These are phyloP conservation scores for Alternaria solani DNA, from an alignment of 2,329 filamentous ascomycete species.

Conservation along the genomic window DNA sequence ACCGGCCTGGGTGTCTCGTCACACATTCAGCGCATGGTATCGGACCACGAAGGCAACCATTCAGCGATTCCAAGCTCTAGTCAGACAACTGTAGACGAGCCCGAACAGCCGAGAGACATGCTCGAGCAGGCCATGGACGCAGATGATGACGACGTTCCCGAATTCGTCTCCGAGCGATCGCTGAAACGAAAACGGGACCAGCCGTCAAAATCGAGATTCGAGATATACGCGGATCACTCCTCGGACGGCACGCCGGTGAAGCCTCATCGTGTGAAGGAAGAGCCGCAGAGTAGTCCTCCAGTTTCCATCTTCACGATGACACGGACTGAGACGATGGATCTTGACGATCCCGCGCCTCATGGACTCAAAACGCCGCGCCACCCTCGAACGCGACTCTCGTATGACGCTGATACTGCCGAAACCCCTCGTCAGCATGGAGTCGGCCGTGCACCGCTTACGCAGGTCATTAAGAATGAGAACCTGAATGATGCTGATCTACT, in stretches of 20 bases:
- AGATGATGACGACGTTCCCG: constrained; percentile 51
- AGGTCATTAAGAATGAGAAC: constrained; percentile 27
- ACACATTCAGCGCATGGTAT: background rate
- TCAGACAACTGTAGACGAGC: constrained; percentile 55
- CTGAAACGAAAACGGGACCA: constrained; percentile 54
- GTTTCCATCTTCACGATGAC: constrained; percentile 24
- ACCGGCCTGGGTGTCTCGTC: background rate
- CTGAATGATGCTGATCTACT: background rate
- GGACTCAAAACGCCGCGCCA: constrained; percentile 44
- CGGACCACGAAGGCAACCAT: background rate
- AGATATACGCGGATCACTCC: constrained; percentile 30
- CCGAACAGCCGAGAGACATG: constrained; percentile 22
- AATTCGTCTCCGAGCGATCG: constrained; percentile 53
- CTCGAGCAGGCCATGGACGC: constrained; percentile 11
- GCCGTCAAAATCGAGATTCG: constrained; percentile 21
- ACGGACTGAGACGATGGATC: constrained; percentile 54
- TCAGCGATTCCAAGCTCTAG: constrained; percentile 49
- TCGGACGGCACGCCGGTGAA: constrained; percentile 42
- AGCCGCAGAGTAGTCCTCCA: constrained; percentile 47
- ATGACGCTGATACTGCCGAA: constrained; percentile 21
- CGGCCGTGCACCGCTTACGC: constrained; percentile 36
- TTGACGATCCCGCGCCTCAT: constrained; percentile 50
- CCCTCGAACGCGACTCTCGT: constrained; percentile 11
- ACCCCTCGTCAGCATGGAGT: constrained; percentile 35
- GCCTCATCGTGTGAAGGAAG: constrained; percentile 52